Evolutionary conservation across 257 asterid species (phyloP).

Genomic region (Gentiana straminea): DNA sequence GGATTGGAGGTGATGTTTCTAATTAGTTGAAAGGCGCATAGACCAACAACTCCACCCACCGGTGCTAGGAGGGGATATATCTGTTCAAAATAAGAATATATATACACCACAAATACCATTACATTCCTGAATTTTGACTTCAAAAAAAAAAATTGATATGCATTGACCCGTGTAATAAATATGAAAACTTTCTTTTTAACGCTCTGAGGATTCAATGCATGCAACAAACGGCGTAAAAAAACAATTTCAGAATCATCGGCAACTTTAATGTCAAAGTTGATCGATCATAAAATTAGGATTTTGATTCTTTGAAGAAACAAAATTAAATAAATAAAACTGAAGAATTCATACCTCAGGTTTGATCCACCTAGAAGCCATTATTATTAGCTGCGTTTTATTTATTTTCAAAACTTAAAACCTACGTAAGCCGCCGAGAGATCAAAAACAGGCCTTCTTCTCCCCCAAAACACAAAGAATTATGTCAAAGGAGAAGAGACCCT

Average conservation of each 20-base stretch:
- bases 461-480: slow-evolving; percentile 6
- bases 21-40: slow-evolving; percentile 28
- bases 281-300: too few species aligned
- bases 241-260: too few species aligned
- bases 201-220: too few species aligned
- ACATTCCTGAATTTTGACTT: too few species aligned
- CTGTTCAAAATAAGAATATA: slow-evolving; percentile 4
- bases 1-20: slow-evolving; percentile 34
- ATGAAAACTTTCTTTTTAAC: too few species aligned
- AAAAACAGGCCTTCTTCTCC: slow-evolving; percentile 8
- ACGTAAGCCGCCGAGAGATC: neutral
- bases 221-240: too few species aligned
- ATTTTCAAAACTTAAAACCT: too few species aligned
- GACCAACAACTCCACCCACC: slow-evolving; percentile 23
- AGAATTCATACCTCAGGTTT: slow-evolving; percentile 23
- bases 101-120: neutral
- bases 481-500: slow-evolving; percentile 1
- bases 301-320: neutral
- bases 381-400: slow-evolving; percentile 13
- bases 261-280: too few species aligned
- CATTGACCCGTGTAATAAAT: too few species aligned
- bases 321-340: neutral
- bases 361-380: slow-evolving; percentile 23
- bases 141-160: too few species aligned
- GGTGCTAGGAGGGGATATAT: slow-evolving; percentile 31